Percentiles rank a stretch among this genome's conserved stretches.
Conservation (phyloP, 2,329 filamentous ascomycete species). For the Beauveria rudraprayagi region DNA sequence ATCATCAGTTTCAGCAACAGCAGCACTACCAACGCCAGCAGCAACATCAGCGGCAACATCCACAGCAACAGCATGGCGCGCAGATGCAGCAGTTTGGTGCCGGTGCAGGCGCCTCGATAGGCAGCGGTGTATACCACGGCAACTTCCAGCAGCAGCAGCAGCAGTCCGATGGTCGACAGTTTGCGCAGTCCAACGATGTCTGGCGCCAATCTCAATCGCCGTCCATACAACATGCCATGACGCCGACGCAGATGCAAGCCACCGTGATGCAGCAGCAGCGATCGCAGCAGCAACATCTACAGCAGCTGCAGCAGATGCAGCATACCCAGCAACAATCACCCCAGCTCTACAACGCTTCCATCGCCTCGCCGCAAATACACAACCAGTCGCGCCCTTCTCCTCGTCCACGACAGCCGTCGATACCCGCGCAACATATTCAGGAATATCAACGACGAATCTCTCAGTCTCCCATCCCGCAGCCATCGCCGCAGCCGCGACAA, state of each 20-base stretch:
- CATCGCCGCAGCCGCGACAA: conserved; percentile 10
- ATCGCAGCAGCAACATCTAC: conserved; percentile 20
- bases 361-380: conserved; percentile 11
- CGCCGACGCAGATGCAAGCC: conserved; percentile 18
- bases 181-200: conserved; percentile 1
- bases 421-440: conserved; percentile 13
- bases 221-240: conserved; percentile 13
- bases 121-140: background rate
- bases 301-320: conserved; percentile 22
- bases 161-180: background rate
- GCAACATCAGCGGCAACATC: conserved; percentile 16
- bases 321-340: conserved; percentile 22
- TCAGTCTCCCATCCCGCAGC: conserved; percentile 8
- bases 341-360: conserved; percentile 5
- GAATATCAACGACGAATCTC: conserved; percentile 10
- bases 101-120: background rate
- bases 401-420: conserved; percentile 10
- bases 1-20: conserved; percentile 17
- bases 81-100: conserved; percentile 5
- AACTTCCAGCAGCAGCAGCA: conserved; percentile 6
- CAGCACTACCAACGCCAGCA: conserved; percentile 8
- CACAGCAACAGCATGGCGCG: conserved; percentile 14
- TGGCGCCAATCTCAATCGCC: conserved; percentile 10
- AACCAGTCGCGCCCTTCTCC: conserved; percentile 16
- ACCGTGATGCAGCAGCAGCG: conserved; percentile 14